A percentile compares a stretch with the other conserved stretches of the same genome.
Conservation (phyloP, 2,329 filamentous ascomycete species). For the Apiospora aurea region DNA sequence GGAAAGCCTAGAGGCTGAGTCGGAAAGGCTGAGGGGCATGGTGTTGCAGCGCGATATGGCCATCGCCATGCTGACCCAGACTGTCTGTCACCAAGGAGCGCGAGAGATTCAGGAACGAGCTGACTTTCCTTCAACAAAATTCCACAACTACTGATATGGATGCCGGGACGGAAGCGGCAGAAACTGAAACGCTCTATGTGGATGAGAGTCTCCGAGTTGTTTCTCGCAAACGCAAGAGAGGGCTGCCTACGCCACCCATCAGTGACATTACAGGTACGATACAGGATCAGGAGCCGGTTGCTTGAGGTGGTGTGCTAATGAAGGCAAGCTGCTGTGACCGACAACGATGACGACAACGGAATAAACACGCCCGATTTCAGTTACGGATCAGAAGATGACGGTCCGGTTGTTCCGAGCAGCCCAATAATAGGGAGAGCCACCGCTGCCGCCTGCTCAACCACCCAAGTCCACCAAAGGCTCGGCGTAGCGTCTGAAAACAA, state of each 20-base stretch:
- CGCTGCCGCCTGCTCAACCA: background rate
- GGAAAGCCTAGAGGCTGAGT: background rate
- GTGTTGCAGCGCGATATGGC: background rate
- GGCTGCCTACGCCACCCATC: background rate
- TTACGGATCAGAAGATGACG: background rate
- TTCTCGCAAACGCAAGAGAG: background rate
- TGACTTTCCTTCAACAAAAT: background rate
- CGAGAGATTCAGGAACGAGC: background rate
- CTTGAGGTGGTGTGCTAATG: background rate
- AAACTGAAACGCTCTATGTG: background rate
- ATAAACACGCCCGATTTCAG: background rate
- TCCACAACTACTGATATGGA: background rate
- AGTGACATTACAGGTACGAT: background rate
- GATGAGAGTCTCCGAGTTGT: background rate
- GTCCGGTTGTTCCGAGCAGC: background rate
- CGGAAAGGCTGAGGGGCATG: background rate
- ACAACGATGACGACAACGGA: background rate
- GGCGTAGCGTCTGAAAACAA: too few relatives aligned
- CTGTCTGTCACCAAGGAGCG: slow-evolving; percentile 9
- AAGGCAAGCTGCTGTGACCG: background rate
- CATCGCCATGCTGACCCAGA: background rate
- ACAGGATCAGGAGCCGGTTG: background rate
- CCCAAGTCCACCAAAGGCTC: background rate
- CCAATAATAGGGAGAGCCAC: background rate
- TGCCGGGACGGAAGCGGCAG: background rate